These are phyloP conservation scores for Venturia asperata DNA, from an alignment of 2,329 filamentous ascomycete species.

Conservation along the genomic window DNA sequence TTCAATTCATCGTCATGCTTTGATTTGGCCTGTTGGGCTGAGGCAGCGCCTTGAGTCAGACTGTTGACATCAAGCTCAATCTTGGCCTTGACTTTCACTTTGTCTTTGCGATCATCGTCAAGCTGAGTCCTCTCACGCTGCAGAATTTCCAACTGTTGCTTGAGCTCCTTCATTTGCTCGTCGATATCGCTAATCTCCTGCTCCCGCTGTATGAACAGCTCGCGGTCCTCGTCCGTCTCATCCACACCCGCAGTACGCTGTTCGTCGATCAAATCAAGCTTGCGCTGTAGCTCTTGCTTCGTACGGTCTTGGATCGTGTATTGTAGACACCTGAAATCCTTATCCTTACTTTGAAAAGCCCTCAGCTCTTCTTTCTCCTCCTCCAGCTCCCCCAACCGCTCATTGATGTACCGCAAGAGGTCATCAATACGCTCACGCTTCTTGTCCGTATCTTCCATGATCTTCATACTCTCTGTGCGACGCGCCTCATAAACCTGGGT, in stretches of 20 bases:
- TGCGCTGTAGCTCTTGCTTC: slow-evolving; percentile 68
- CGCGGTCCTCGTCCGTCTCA: slow-evolving; percentile 71
- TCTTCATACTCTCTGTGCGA: slow-evolving; percentile 84
- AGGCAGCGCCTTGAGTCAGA: slow-evolving; percentile 73
- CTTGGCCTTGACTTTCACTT: slow-evolving; percentile 72
- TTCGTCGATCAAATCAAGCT: slow-evolving; percentile 76
- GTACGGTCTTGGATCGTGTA: slow-evolving; percentile 92
- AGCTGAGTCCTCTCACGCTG: slow-evolving; percentile 78
- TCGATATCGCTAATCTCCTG: slow-evolving; percentile 71
- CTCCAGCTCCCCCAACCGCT: slow-evolving; percentile 80
- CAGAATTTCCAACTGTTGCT: slow-evolving; percentile 76
- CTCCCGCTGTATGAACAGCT: slow-evolving; percentile 70
- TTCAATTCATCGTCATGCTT: slow-evolving; percentile 66
- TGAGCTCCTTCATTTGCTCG: slow-evolving; percentile 68
- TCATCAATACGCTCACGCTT: slow-evolving; percentile 94
- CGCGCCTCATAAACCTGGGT: slow-evolving; percentile 95
- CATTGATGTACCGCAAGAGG: slow-evolving; percentile 82
- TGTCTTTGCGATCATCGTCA: slow-evolving; percentile 81
- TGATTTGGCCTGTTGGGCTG: slow-evolving; percentile 63
- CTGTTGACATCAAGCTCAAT: slow-evolving; percentile 78
- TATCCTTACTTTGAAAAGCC: slow-evolving; percentile 90
- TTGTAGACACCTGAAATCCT: slow-evolving; percentile 82
- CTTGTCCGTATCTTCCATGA: slow-evolving; percentile 94
- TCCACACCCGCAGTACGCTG: slow-evolving; percentile 75
- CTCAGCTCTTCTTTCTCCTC: slow-evolving; percentile 95